These are phyloP conservation scores for Paecilomyces variotii DNA, from an alignment of 2,329 filamentous ascomycete species.

Conservation along the genomic window DNA sequence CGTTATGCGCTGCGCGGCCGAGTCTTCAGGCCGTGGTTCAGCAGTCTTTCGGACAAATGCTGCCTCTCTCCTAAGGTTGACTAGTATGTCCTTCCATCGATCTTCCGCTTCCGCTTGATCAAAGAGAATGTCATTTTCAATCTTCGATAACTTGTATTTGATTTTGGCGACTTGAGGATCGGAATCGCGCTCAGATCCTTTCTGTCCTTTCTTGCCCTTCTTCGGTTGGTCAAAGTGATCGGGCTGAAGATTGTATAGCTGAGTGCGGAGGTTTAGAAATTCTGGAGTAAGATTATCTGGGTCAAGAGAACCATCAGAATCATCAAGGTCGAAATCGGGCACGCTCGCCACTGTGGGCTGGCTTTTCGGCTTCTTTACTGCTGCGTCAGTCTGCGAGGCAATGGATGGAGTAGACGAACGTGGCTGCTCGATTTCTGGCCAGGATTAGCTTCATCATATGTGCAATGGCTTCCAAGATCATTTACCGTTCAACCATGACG, in stretches of 20 bases:
- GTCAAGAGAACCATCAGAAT: constrained; percentile 59
- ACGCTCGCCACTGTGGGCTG: constrained; percentile 17
- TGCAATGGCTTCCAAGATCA: neutral
- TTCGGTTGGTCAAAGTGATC: constrained; percentile 38
- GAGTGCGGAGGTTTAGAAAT: constrained; percentile 68
- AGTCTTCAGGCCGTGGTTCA: constrained; percentile 44
- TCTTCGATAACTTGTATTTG: constrained; percentile 63
- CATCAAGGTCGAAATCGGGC: constrained; percentile 20
- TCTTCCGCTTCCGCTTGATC: constrained; percentile 58
- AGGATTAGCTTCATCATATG: constrained; percentile 17
- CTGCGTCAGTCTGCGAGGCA: constrained; percentile 14
- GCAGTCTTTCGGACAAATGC: constrained; percentile 21
- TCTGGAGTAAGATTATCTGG: constrained; percentile 66
- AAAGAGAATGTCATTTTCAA: constrained; percentile 72
- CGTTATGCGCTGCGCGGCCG: constrained; percentile 6
- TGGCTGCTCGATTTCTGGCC: constrained; percentile 21
- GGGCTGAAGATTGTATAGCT: constrained; percentile 55
- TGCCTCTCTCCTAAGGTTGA: constrained; percentile 55
- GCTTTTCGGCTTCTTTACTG: constrained; percentile 17
- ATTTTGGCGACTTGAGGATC: constrained; percentile 54
- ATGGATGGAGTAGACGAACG: constrained; percentile 18
- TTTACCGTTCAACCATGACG: constrained; percentile 32
- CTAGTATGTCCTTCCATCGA: constrained; percentile 54
- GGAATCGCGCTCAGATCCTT: constrained; percentile 9
- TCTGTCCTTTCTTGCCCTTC: constrained; percentile 34